These are phyloP conservation scores for Cenococcum geophilum DNA, from an alignment of 495 filamentous ascomycete species.

Conservation along the genomic window DNA sequence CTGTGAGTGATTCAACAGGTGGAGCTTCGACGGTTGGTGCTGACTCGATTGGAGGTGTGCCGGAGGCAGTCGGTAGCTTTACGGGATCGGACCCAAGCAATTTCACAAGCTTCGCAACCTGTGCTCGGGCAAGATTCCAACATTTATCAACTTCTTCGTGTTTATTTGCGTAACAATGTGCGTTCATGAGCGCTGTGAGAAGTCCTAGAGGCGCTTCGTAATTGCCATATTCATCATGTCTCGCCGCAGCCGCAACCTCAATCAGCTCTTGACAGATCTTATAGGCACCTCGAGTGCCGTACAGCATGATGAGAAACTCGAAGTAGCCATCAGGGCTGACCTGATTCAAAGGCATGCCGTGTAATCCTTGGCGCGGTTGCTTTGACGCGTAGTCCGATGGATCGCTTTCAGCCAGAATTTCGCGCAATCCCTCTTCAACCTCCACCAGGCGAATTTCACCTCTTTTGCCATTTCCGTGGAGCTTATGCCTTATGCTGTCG, in stretches of 20 bases:
- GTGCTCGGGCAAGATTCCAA: constrained; percentile 56
- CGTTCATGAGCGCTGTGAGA: constrained; percentile 59
- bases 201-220: constrained; percentile 49
- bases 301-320: constrained; percentile 55
- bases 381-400: constrained; percentile 32
- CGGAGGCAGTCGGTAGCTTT: neutral
- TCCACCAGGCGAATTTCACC: constrained; percentile 8
- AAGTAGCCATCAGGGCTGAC: constrained; percentile 47
- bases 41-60: constrained; percentile 32
- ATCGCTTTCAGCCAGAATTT: constrained; percentile 26
- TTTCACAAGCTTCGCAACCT: constrained; percentile 46
- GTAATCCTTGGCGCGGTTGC: constrained; percentile 31
- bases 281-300: constrained; percentile 53
- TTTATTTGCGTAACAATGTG: constrained; percentile 50
- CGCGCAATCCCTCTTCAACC: constrained; percentile 22
- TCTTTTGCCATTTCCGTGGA: neutral
- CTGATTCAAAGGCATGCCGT: constrained; percentile 31
- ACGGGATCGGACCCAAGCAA: constrained; percentile 8
- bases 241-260: constrained; percentile 27
- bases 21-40: constrained; percentile 19
- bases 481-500: neutral
- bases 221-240: constrained; percentile 20
- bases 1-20: constrained; percentile 10
- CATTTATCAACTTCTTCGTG: constrained; percentile 55
- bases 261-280: constrained; percentile 52